A percentile compares a stretch with the other conserved stretches of the same genome.
These are phyloP conservation scores for Boletus sensibilis DNA, from an alignment of 768 basidiomycete species.

Conservation along the genomic window DNA sequence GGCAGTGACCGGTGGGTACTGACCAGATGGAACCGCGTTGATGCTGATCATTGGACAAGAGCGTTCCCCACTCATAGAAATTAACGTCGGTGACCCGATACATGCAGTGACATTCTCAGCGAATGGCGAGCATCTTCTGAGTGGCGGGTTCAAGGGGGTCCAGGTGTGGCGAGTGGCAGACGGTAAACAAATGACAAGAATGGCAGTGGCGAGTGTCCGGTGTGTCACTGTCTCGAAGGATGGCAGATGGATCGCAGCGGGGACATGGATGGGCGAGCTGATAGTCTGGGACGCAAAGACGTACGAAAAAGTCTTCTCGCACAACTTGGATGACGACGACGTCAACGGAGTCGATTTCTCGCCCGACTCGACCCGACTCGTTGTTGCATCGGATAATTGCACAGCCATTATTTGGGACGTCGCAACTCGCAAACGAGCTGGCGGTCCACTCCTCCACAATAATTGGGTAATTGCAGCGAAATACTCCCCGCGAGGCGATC, in stretches of 20 bases:
- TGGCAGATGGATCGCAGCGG: slow-evolving; percentile 4
- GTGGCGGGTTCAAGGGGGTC: background rate
- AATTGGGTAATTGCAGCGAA: background rate
- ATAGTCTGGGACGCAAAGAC: background rate
- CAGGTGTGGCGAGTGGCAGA: background rate
- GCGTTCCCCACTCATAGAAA: background rate
- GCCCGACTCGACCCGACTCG: background rate
- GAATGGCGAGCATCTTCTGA: background rate
- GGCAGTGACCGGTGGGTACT: background rate
- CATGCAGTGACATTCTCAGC: background rate
- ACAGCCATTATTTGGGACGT: background rate
- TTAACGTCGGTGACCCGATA: background rate
- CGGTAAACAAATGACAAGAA: background rate
- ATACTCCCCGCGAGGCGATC: background rate
- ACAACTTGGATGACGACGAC: background rate
- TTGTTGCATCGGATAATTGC: background rate
- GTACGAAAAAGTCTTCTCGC: background rate
- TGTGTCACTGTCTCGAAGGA: slow-evolving; percentile 1
- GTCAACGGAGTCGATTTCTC: background rate
- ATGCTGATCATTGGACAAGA: background rate
- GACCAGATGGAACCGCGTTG: too few relatives aligned
- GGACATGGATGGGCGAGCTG: background rate
- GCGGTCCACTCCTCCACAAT: background rate
- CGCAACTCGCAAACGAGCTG: background rate
- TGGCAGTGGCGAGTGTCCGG: background rate